Evolutionary conservation across 257 asterid genomes (phyloP).

Genomic region (Marsdenia floribunda): DNA sequence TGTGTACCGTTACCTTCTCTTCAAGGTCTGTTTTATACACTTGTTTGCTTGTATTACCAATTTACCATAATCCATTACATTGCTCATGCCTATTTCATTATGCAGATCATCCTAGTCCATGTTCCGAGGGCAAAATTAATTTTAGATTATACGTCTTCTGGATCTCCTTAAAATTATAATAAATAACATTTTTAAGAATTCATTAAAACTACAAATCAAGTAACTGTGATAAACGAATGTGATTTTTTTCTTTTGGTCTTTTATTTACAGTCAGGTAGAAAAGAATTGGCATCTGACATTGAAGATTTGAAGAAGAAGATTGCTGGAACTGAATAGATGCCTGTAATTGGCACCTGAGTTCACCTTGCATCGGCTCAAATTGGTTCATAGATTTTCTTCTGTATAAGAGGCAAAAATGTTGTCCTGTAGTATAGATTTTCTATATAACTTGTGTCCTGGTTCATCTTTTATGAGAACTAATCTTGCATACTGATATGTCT

Average conservation of each 20-base stretch:
- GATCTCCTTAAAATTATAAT: background rate
- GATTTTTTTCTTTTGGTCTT: background rate
- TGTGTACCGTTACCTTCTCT: constrained; percentile 95
- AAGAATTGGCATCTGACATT: constrained; percentile 73
- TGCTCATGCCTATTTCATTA: background rate
- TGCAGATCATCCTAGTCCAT: background rate
- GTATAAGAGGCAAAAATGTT: constrained; percentile 33
- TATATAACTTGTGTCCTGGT: constrained; percentile 25
- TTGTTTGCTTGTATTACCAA: background rate
- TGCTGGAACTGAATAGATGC: constrained; percentile 63
- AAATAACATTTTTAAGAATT: background rate
- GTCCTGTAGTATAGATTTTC: constrained; percentile 41
- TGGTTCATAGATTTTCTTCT: constrained; percentile 21
- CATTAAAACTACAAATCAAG: too few relatives aligned
- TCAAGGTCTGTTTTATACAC: constrained; percentile 55
- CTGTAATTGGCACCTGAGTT: constrained; percentile 1
- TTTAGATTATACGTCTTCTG: background rate
- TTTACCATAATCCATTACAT: background rate
- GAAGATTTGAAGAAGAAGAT: constrained; percentile 86
- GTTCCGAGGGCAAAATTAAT: background rate
- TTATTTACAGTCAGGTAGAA: constrained; percentile 71
- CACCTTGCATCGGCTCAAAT: constrained; percentile 21
- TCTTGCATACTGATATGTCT: constrained; percentile 8
- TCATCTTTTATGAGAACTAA: constrained; percentile 25
- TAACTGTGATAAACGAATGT: too few relatives aligned